Percentiles rank a stretch among this genome's conserved stretches.
phyloP scores from a whole-genome alignment of 768 basidiomycete species.

The Mycena amicta region DNA sequence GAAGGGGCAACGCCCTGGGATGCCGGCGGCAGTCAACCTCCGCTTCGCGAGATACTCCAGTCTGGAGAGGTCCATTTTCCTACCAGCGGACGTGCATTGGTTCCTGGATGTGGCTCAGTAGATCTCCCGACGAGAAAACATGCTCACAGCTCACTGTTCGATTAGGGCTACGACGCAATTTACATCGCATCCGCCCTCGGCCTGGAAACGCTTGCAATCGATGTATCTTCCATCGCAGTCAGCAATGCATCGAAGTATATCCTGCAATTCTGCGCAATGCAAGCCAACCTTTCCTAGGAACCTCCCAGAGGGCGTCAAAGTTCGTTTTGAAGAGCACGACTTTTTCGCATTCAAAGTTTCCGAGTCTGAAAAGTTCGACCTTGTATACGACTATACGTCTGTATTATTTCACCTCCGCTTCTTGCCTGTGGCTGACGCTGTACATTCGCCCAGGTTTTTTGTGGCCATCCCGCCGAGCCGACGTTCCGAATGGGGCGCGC shows the following conservation, averaged over 20 bases:
- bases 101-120: conserved; percentile 61
- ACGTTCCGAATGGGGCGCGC: conserved; percentile 57
- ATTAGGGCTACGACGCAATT: conserved; percentile 64
- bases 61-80: conserved; percentile 49
- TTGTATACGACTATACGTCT: conserved; percentile 70
- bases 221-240: conserved; percentile 60
- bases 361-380: conserved; percentile 46
- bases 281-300: conserved; percentile 1
- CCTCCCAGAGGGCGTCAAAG: conserved; percentile 29
- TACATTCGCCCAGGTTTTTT: conserved; percentile 56
- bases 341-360: conserved; percentile 54
- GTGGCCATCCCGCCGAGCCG: conserved; percentile 63
- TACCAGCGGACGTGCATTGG: conserved; percentile 43
- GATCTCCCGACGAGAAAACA: conserved; percentile 5
- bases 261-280: not conserved
- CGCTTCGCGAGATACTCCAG: conserved; percentile 54
- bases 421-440: not conserved
- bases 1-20: conserved; percentile 64
- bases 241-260: conserved; percentile 20
- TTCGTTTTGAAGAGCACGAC: conserved; percentile 45
- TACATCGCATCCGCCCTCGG: conserved; percentile 54
- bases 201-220: conserved; percentile 52
- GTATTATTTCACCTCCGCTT: conserved; percentile 15
- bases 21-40: conserved; percentile 52
- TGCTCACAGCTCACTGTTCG: not conserved